phyloP scores from a whole-genome alignment of 192 early-diverging fungal genomes.

The Gigaspora rosea region DNA sequence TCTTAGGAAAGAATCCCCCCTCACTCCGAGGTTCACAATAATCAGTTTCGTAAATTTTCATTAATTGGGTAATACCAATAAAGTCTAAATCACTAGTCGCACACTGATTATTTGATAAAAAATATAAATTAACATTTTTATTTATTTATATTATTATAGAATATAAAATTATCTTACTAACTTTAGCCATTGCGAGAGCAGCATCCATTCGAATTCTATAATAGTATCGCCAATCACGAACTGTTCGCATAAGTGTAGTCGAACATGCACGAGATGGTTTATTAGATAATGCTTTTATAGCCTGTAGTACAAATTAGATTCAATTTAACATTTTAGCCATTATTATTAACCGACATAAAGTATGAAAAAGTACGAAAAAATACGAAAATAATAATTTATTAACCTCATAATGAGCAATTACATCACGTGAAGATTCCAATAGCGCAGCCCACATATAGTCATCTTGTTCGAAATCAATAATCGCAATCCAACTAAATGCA shows the following conservation, averaged over 20 bases:
- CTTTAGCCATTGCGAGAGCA: conserved; percentile 66
- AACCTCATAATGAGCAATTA: conserved; percentile 88
- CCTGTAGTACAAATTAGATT: conserved; percentile 38
- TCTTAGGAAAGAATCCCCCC: conserved; percentile 66
- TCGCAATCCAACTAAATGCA: conserved; percentile 91
- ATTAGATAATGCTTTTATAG: conserved; percentile 64
- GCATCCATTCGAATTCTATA: conserved; percentile 87
- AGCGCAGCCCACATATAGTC: conserved; percentile 97
- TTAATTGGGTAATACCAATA: conserved; percentile 73
- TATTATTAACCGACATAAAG: neutral
- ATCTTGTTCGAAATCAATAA: conserved; percentile 81
- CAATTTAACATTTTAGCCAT: neutral
- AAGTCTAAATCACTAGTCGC: conserved; percentile 58
- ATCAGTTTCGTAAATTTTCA: conserved; percentile 70
- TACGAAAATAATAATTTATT: conserved; percentile 9
- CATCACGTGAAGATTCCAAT: conserved; percentile 86
- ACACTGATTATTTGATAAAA: conserved; percentile 38
- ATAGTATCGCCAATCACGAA: conserved; percentile 78
- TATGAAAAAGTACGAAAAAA: neutral
- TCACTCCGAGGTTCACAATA: conserved; percentile 62
- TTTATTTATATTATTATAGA: neutral
- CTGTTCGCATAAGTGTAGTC: conserved; percentile 73
- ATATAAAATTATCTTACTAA: conserved; percentile 14
- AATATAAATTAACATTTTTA: neutral
- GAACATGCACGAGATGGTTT: conserved; percentile 67